Conservation (phyloP, 2,329 filamentous ascomycete genomes). For the Venturia nashicola region DNA sequence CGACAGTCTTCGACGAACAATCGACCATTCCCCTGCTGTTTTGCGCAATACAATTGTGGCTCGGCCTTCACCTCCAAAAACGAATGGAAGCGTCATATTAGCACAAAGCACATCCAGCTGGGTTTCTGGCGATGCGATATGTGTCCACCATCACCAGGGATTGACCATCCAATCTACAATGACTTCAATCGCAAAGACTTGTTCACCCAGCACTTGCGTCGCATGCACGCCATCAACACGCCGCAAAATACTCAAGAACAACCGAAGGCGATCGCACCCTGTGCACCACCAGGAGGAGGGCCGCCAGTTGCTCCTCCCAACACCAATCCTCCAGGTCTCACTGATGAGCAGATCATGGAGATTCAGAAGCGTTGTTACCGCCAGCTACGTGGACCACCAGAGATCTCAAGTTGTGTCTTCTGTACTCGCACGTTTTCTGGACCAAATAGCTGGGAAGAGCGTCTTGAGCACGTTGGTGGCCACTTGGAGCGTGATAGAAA, state of each 20-base stretch:
- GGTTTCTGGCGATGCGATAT: constrained; percentile 66
- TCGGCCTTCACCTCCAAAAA: constrained; percentile 72
- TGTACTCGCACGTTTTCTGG: constrained; percentile 49
- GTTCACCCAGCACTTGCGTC: constrained; percentile 75
- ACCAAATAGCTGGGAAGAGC: constrained; percentile 59
- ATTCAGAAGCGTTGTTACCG: constrained; percentile 48
- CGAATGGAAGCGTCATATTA: constrained; percentile 88
- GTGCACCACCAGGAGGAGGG: not conserved
- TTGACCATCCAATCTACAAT: constrained; percentile 24
- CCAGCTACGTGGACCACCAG: constrained; percentile 50
- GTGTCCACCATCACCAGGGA: constrained; percentile 28
- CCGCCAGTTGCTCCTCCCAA: not conserved
- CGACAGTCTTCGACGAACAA: not conserved
- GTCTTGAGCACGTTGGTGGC: constrained; percentile 77
- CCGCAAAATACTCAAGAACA: constrained; percentile 2
- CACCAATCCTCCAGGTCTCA: constrained; percentile 15
- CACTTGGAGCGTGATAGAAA: constrained; percentile 55
- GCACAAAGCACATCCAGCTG: constrained; percentile 65
- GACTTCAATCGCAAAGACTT: constrained; percentile 89
- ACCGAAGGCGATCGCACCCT: not conserved
- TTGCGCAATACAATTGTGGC: constrained; percentile 63
- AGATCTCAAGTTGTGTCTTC: constrained; percentile 48
- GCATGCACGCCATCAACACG: constrained; percentile 52
- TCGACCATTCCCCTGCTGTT: constrained; percentile 62
- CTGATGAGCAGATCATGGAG: constrained; percentile 40